Evolutionary conservation across 202 grass and related monocot genomes (phyloP), one percentile per base, ranked within the genome.

Genomic region (Cymbopogon flexuosus): DNA sequence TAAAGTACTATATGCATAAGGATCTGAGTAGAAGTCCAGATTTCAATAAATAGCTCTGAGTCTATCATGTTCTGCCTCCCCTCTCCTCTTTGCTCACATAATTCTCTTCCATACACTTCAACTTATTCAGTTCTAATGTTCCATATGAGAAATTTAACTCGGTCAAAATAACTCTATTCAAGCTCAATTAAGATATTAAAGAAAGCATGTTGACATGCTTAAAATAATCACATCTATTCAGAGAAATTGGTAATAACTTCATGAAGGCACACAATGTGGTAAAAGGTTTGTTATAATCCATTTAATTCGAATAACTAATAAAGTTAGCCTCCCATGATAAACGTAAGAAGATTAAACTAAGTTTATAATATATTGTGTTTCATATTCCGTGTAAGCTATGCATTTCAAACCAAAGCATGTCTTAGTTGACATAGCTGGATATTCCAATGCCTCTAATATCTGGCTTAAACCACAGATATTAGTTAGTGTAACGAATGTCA

Each of bases 41-140:
- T 10, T 57, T 2, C 54, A 49, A 60, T 22, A 70, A 47, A 76
- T 16, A 45, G 7, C 21, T 84, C 75, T 0, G 8, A 81, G 68
- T n/a, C 14, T 72, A 61, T 36, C 51, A 30, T 9, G 37, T 54
- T 42, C 30, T 3, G 9, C 33, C 54, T 70, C 29, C 31, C 21
- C 27, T 43, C 24, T 31, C 63, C 19, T 22, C 30, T 78, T 19
- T 45, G 52, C 63, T 52, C 47, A 62, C 29, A 86, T 31, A 37
- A 40, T 84, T 18, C 47, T 30, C 24, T 41, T 27, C 13, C 37
- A 39, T 37, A 27, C 4, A 21, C 42, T 75, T 59, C 6, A 47
- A 62, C 56, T 42, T 14, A 57, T 42, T 79, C 56, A 86, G 40
- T 68, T 49, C 51, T 80, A 75, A 8, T 49, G 40, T 49, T 68